Percentiles rank a stretch among this genome's conserved stretches.
These are phyloP conservation scores for Pseudofabraea citricarpa DNA, from an alignment of 2,329 filamentous ascomycete species.

Conservation along the genomic window DNA sequence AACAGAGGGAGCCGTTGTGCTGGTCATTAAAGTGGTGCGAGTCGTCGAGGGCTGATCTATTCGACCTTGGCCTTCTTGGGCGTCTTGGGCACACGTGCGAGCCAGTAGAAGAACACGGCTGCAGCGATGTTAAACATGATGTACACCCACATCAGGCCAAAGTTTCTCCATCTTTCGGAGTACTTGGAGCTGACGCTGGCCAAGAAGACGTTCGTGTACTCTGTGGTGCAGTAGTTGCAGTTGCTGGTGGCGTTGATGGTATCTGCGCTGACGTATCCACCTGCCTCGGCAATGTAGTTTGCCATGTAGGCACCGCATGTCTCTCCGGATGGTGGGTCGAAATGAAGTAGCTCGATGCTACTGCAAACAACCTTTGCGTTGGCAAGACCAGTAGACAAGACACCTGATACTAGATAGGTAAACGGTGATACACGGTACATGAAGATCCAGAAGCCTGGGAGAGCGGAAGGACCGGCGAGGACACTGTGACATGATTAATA, in stretches of 20 bases:
- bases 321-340: conserved; percentile 53
- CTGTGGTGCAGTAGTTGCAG: conserved; percentile 53
- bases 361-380: conserved; percentile 64
- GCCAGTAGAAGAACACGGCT: conserved; percentile 50
- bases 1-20: too few relatives aligned
- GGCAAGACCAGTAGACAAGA: conserved; percentile 67
- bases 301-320: conserved; percentile 58
- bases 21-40: too few relatives aligned
- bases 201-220: conserved; percentile 48
- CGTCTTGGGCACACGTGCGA: conserved; percentile 40
- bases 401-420: conserved; percentile 72
- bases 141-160: conserved; percentile 45
- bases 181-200: conserved; percentile 46
- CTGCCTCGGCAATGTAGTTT: conserved; percentile 40
- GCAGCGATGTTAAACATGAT: conserved; percentile 48
- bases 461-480: conserved; percentile 53
- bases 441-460: conserved; percentile 79
- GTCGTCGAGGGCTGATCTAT: too few relatives aligned
- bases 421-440: conserved; percentile 82
- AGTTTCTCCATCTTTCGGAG: conserved; percentile 61
- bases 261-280: conserved; percentile 50
- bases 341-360: conserved; percentile 61
- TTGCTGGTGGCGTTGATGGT: conserved; percentile 33
- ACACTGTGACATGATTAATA: conserved; percentile 41
- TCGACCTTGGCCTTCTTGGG: conserved; percentile 15